A percentile compares a stretch with the other conserved stretches of the same genome.
phyloP scores from a whole-genome alignment of 345 rosid species.

The Alliaria petiolata region DNA sequence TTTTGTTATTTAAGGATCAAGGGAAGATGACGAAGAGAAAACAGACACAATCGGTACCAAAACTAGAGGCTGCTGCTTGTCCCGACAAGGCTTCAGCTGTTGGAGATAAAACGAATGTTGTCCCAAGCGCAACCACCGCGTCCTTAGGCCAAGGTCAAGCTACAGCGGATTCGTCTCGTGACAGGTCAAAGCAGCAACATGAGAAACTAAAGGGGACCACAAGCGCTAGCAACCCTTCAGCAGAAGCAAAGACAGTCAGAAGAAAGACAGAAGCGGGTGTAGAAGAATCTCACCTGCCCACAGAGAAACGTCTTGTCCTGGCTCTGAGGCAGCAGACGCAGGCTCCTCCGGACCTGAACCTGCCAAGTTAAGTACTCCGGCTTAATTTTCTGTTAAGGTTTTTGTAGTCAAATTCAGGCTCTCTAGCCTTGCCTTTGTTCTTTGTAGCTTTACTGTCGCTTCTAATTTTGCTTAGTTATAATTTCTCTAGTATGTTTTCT shows the following conservation, averaged over 20 bases:
- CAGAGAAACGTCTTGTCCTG: conserved; percentile 28
- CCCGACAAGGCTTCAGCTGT: conserved; percentile 40
- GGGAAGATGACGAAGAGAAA: conserved; percentile 52
- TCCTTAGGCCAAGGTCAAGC: conserved; percentile 41
- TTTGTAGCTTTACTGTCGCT: neutral
- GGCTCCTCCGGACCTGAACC: conserved; percentile 14
- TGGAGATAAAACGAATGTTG: conserved; percentile 36
- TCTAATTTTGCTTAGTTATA: conserved; percentile 10
- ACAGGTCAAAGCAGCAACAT: conserved; percentile 41
- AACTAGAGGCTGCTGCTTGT: conserved; percentile 39
- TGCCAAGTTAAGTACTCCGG: conserved; percentile 5
- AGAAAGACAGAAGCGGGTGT: conserved; percentile 52
- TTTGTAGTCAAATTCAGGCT: conserved; percentile 5
- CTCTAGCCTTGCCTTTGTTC: conserved; percentile 11
- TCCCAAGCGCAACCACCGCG: conserved; percentile 34
- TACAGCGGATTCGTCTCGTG: conserved; percentile 33
- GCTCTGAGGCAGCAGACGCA: conserved; percentile 9
- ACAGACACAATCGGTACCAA: conserved; percentile 43
- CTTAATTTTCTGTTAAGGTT: neutral
- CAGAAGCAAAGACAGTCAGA: conserved; percentile 47
- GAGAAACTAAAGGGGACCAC: conserved; percentile 51
- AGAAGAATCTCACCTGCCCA: conserved; percentile 38
- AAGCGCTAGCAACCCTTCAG: conserved; percentile 39
- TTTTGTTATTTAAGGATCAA: conserved; percentile 41
- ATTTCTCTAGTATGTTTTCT: neutral